A percentile compares a stretch with the other conserved stretches of the same genome.
Conservation (phyloP, 2,329 filamentous ascomycete species). For the Arthrobotrys entomopaga region DNA sequence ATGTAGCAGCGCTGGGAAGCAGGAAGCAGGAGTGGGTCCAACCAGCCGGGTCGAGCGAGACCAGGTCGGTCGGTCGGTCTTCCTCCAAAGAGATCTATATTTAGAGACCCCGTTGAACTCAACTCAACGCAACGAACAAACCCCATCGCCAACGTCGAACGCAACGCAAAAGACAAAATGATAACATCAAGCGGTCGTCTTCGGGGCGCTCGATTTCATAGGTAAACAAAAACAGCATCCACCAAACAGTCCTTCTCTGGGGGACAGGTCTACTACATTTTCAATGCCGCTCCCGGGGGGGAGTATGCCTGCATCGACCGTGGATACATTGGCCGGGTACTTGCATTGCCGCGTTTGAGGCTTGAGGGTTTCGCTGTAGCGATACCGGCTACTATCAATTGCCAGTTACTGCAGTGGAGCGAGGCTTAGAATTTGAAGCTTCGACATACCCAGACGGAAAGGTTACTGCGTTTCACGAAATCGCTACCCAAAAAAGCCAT, state of each 20-base stretch:
- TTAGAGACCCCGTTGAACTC: too few relatives aligned
- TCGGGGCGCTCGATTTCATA: background rate
- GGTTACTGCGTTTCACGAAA: slow-evolving; percentile 40
- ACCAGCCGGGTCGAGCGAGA: too few relatives aligned
- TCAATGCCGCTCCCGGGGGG: background rate
- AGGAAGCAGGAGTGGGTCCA: background rate
- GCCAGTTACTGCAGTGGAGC: too few relatives aligned
- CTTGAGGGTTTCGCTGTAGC: slow-evolving; percentile 30
- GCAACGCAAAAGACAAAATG: background rate
- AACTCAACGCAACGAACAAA: background rate
- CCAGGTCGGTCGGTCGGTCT: slow-evolving; percentile 3
- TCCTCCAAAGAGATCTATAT: slow-evolving; percentile 13
- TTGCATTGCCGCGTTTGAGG: background rate
- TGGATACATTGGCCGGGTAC: background rate
- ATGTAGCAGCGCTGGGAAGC: background rate
- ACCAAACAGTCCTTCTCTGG: too few relatives aligned
- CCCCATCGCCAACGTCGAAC: background rate
- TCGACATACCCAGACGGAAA: slow-evolving; percentile 4
- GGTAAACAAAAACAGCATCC: too few relatives aligned
- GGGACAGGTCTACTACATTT: background rate
- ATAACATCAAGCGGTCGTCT: background rate
- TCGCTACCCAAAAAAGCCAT: background rate
- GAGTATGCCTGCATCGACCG: background rate
- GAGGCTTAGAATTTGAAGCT: slow-evolving; percentile 44
- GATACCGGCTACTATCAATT: slow-evolving; percentile 13